Evolutionary conservation across 345 rosid species (phyloP), one percentile per base, ranked within the genome.

Genomic region (Nephelium lappaceum): DNA sequence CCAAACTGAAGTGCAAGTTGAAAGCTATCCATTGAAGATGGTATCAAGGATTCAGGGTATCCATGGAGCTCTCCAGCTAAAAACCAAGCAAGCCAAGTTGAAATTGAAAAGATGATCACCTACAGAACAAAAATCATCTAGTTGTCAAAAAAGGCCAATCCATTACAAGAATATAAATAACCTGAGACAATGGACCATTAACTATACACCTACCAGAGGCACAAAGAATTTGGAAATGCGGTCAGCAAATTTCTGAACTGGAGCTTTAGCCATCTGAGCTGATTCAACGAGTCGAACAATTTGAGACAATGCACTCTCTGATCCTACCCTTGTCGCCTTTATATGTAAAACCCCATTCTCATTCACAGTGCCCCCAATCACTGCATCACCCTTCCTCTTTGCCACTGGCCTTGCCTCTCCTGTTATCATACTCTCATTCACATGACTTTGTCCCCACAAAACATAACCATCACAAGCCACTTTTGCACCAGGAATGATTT

Each of bases 241-340:
- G 74, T 95, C 99, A 31, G 98, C 98, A 55, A 95, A 87, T 82
- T 95, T 95, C 90, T 95, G 99, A 0, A 91, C 97, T 0, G 99
- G 99, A 69, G 99, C 99, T 89, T 93, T 93, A 23, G 99, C 98
- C 87, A 93, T 83, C 86, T 95, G 99, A 5, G 99, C 99, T 0
- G 98, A 93, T 78, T 95, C 98, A 36, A 95, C 98, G 1, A 93
- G 96, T 23, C 92, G 91, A 77, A 95, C 98, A 79, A 95, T 95
- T 85, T 93, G 98, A 0, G 98, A 89, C 67, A 95, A 96, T 41
- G 99, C 95, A 77, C 91, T 90, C 86, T 92, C 99, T 15, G 99
- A 92, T 62, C 99, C 99, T 58, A 95, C 97, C 77, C 89, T 87
- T 25, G 99, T 92, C 1, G 91, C 97, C 81, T 81, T 89, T 65